Conservation (phyloP, 2,329 filamentous ascomycete species). For the Thielaviopsis populi region DNA sequence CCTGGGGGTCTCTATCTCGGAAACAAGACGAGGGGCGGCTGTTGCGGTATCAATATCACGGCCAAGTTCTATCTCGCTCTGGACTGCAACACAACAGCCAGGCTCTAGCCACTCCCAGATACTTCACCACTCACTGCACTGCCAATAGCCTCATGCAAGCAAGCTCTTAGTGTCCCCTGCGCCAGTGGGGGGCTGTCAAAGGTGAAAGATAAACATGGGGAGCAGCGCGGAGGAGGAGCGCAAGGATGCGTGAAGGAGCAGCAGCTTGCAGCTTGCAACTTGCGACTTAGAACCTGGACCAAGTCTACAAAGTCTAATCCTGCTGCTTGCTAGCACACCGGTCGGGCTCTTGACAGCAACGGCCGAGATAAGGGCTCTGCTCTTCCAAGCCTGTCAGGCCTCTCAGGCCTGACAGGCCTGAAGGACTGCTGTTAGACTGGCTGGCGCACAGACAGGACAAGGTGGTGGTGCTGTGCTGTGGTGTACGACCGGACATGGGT, state of each 20-base stretch:
- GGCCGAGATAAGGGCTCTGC: not conserved
- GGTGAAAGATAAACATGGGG: not conserved
- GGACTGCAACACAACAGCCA: not conserved
- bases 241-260: not conserved
- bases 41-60: not conserved
- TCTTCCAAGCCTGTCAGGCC: too few species aligned
- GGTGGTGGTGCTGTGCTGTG: not conserved
- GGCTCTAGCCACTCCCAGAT: not conserved
- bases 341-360: not conserved
- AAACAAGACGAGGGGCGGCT: not conserved
- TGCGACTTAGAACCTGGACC: not conserved
- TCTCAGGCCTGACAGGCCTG: too few species aligned
- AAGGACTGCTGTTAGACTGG: not conserved
- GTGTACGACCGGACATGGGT: not conserved
- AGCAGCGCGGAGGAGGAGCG: not conserved
- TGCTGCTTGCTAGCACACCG: not conserved
- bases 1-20: not conserved
- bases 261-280: too few species aligned
- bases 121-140: not conserved
- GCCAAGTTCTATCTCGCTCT: slow-evolving; percentile 4
- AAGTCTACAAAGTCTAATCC: too few species aligned
- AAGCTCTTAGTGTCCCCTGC: not conserved
- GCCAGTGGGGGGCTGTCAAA: not conserved
- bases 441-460: not conserved
- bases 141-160: not conserved